Conservation (phyloP, 2,329 filamentous ascomycete species). For the Alternaria gansuensis region DNA sequence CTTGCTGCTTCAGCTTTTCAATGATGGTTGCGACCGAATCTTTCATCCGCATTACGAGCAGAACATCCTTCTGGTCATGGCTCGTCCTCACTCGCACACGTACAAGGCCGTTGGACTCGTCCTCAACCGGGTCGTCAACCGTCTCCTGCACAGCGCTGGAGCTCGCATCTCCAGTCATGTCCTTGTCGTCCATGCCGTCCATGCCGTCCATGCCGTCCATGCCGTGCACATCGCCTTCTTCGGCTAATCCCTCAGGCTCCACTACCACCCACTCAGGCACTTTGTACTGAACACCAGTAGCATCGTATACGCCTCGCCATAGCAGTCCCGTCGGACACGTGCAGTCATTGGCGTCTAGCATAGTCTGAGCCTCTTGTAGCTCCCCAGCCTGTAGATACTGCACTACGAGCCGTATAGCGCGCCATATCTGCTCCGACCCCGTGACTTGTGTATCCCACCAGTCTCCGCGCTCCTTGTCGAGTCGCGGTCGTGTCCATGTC, state of each 20-base stretch:
- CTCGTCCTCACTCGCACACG: constrained; percentile 52
- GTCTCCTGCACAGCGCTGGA: constrained; percentile 26
- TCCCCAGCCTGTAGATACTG: constrained; percentile 69
- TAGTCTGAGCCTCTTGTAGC: constrained; percentile 71
- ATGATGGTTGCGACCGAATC: constrained; percentile 71
- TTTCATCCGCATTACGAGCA: constrained; percentile 47
- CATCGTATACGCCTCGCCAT: constrained; percentile 57
- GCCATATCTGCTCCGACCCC: constrained; percentile 81
- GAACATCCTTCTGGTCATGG: constrained; percentile 51
- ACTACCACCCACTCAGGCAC: constrained; percentile 58
- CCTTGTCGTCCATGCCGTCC: constrained; percentile 29
- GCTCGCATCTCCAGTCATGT: constrained; percentile 15
- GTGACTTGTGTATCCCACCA: constrained; percentile 93
- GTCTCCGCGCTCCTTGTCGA: constrained; percentile 76
- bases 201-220: too few species aligned
- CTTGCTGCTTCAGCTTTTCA: constrained; percentile 69
- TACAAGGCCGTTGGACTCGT: constrained; percentile 35
- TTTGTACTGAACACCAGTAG: constrained; percentile 55
- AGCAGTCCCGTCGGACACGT: constrained; percentile 57
- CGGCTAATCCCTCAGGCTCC: constrained; percentile 54
- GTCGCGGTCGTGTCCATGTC: constrained; percentile 65
- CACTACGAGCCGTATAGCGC: constrained; percentile 72
- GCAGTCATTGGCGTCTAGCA: constrained; percentile 77
- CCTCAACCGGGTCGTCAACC: constrained; percentile 39
- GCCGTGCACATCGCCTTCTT: constrained; percentile 27